Evolutionary conservation across 305 asterid species (phyloP).

Genomic region (Andrographis paniculata): DNA sequence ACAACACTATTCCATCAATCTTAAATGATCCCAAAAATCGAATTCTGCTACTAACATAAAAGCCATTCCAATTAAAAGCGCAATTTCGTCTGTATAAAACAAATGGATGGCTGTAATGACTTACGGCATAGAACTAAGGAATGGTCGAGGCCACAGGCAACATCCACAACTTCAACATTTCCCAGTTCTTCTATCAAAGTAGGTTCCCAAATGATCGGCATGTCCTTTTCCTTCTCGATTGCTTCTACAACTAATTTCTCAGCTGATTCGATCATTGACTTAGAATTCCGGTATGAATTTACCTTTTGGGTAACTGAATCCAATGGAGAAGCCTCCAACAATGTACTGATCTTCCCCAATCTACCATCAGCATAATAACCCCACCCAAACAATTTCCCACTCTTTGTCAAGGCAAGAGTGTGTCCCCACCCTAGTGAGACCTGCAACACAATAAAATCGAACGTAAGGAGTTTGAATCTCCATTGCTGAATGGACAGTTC

Average conservation of each 20-base stretch:
- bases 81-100: no score
- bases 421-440: constrained; percentile 97
- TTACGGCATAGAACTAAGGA: constrained; percentile 67
- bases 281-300: constrained; percentile 21
- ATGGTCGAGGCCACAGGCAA: constrained; percentile 90
- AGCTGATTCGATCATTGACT: constrained; percentile 44
- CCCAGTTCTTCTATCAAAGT: constrained; percentile 53
- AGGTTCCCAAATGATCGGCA: constrained; percentile 91
- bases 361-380: constrained; percentile 97
- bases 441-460: constrained; percentile 31
- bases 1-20: no score
- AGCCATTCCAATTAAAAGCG: no score
- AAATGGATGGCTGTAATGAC: constrained; percentile 21
- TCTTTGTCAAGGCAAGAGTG: constrained; percentile 71
- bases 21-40: no score
- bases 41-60: no score
- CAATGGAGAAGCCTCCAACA: constrained; percentile 64
- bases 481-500: no score
- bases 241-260: constrained; percentile 60
- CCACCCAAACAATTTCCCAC: constrained; percentile 90
- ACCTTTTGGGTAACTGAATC: constrained; percentile 38
- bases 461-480: no score
- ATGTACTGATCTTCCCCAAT: constrained; percentile 64
- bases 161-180: constrained; percentile 46
- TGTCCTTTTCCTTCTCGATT: constrained; percentile 78